Conservation (phyloP, 2,329 filamentous ascomycete species). For the Penicillium expansum region DNA sequence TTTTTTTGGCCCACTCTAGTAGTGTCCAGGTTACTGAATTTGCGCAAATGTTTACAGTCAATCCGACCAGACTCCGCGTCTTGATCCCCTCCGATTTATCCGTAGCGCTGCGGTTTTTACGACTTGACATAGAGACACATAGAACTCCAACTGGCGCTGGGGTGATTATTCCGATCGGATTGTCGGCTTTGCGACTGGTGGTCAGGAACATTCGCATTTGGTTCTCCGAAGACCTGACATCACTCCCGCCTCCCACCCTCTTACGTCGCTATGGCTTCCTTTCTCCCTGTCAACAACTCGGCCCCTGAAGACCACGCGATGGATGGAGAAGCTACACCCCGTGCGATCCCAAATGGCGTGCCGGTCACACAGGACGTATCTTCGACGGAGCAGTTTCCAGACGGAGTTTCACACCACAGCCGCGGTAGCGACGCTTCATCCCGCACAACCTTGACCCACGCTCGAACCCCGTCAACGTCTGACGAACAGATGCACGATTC, state of each 20-base stretch:
- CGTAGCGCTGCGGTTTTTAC: conserved; percentile 19
- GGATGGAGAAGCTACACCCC: conserved; percentile 56
- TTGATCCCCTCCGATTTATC: conserved; percentile 14
- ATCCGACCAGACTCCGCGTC: conserved; percentile 15
- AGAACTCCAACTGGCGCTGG: conserved; percentile 14
- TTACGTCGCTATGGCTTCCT: conserved; percentile 51
- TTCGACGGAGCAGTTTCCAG: conserved; percentile 21
- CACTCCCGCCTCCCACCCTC: conserved; percentile 22
- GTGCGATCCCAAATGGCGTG: conserved; percentile 42
- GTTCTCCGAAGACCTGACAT: conserved; percentile 27
- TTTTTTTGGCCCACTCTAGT: conserved; percentile 5
- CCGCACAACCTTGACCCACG: conserved; percentile 16
- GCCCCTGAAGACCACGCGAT: conserved; percentile 46
- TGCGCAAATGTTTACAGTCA: conserved; percentile 25
- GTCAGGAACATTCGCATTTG: conserved; percentile 17
- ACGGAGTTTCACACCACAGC: conserved; percentile 19
- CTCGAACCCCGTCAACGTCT: conserved; percentile 45
- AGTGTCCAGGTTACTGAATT: conserved; percentile 6
- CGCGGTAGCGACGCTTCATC: conserved; percentile 35
- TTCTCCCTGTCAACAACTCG: conserved; percentile 60
- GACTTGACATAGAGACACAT: conserved; percentile 11
- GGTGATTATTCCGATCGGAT: conserved; percentile 20
- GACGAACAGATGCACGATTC: conserved; percentile 75
- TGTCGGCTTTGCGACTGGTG: conserved; percentile 22
- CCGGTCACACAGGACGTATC: conserved; percentile 33